phyloP scores from a whole-genome alignment of 2,329 filamentous ascomycete species.

The Hymenoscyphus scutula region DNA sequence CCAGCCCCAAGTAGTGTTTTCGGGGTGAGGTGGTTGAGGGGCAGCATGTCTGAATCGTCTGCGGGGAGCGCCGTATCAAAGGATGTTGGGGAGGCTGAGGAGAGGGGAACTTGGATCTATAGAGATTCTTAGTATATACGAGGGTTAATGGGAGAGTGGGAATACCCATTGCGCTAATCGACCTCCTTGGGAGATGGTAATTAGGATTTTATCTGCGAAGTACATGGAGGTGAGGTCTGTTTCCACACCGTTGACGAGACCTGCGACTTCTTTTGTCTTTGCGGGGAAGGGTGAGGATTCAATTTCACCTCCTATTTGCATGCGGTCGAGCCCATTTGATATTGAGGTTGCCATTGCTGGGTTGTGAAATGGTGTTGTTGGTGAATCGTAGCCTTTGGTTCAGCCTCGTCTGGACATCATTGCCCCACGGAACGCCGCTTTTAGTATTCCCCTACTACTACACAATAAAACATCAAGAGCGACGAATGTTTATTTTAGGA shows the following conservation, averaged over 20 bases:
- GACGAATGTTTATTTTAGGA: too few species aligned
- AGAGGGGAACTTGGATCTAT: conserved; percentile 76
- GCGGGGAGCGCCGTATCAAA: conserved; percentile 50
- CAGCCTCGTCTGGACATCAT: conserved; percentile 15
- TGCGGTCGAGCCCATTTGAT: conserved; percentile 15
- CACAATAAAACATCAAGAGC: too few species aligned
- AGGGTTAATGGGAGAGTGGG: conserved; percentile 19
- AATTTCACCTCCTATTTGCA: conserved; percentile 18
- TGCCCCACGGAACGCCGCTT: too few species aligned
- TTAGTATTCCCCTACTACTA: too few species aligned
- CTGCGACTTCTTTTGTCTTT: conserved; percentile 43
- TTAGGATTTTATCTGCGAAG: conserved; percentile 87
- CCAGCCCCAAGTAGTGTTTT: conserved; percentile 85
- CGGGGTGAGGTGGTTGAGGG: conserved; percentile 78
- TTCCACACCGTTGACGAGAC: conserved; percentile 61
- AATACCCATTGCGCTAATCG: conserved; percentile 86
- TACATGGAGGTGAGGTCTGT: conserved; percentile 72
- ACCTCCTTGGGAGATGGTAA: conserved; percentile 85
- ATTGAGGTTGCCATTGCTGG: conserved; percentile 21
- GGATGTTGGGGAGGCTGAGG: conserved; percentile 61
- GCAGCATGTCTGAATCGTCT: conserved; percentile 51
- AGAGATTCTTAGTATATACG: background rate
- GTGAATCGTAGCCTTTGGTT: conserved; percentile 9
- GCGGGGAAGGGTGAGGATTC: conserved; percentile 32
- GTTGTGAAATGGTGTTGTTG: conserved; percentile 3